phyloP scores from a whole-genome alignment of 78 protist species.

The Parvularia atlantis region DNA sequence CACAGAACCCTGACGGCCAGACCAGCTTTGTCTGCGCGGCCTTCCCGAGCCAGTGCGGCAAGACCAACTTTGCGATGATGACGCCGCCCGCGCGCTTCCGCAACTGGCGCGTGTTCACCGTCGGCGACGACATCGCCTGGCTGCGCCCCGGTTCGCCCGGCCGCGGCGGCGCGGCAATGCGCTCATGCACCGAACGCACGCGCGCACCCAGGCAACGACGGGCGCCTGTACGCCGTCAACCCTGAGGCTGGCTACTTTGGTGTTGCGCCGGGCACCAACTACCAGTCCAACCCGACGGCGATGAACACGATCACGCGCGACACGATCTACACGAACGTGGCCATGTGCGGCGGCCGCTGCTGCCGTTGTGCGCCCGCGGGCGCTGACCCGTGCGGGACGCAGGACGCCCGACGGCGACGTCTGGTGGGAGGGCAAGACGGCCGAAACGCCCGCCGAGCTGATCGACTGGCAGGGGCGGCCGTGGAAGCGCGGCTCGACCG shows the following conservation, averaged over 20 bases:
- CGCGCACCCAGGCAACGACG: no score
- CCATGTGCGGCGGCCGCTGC: slow-evolving; percentile 32
- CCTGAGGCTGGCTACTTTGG: slow-evolving; percentile 92
- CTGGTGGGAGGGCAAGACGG: slow-evolving; percentile 79
- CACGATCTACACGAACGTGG: slow-evolving; percentile 81
- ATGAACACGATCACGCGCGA: slow-evolving; percentile 38
- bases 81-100: not conserved
- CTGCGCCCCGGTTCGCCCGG: slow-evolving; percentile 54
- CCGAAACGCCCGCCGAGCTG: no score
- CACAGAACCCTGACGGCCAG: not conserved
- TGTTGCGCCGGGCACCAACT: slow-evolving; percentile 85
- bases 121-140: slow-evolving; percentile 92
- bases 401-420: slow-evolving; percentile 66
- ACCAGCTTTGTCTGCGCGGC: slow-evolving; percentile 64
- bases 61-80: slow-evolving; percentile 84
- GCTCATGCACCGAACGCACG: no score
- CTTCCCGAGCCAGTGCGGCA: slow-evolving; percentile 88
- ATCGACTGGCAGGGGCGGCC: slow-evolving; percentile 51
- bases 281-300: slow-evolving; percentile 60
- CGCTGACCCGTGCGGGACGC: no score
- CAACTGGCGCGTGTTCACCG: slow-evolving; percentile 36
- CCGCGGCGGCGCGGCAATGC: no score
- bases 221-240: slow-evolving; percentile 67
- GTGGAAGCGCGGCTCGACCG: slow-evolving; percentile 47
- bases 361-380: no score